Conservation (phyloP, 805 yeast species). For the Cyberlindnera maclurae region DNA sequence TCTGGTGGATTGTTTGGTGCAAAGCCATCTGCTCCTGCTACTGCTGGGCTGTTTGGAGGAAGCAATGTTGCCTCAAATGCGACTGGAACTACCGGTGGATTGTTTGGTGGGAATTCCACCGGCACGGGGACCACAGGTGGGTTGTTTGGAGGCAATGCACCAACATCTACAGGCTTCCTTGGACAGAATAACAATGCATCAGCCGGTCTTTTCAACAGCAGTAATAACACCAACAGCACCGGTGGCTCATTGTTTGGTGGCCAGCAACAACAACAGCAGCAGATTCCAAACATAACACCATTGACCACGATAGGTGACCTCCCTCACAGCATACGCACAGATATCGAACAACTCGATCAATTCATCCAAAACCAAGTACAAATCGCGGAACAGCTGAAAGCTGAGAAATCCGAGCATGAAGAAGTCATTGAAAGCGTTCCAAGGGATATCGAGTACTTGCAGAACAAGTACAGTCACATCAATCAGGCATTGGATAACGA, state of each 20-base stretch:
- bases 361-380: conserved; percentile 69
- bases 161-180: conserved; percentile 17
- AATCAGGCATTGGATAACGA: conserved; percentile 55
- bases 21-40: not conserved
- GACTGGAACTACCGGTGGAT: conserved; percentile 21
- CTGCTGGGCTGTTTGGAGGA: conserved; percentile 15
- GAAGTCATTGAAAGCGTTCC: conserved; percentile 66
- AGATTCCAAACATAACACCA: conserved; percentile 48
- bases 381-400: conserved; percentile 60
- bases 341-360: conserved; percentile 62
- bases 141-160: conserved; percentile 34
- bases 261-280: conserved; percentile 24
- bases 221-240: conserved; percentile 3
- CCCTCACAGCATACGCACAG: conserved; percentile 62
- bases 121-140: conserved; percentile 21
- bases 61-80: conserved; percentile 1
- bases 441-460: conserved; percentile 58
- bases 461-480: conserved; percentile 53
- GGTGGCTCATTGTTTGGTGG: conserved; percentile 13
- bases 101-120: conserved; percentile 21
- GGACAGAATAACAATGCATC: conserved; percentile 14
- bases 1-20: conserved; percentile 24
- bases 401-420: conserved; percentile 54
- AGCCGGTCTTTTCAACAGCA: conserved; percentile 12
- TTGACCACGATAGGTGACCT: conserved; percentile 71